Base-by-base conservation (phyloP, 2,329 filamentous ascomycete species). In the Fonsecaea erecta region DNA sequence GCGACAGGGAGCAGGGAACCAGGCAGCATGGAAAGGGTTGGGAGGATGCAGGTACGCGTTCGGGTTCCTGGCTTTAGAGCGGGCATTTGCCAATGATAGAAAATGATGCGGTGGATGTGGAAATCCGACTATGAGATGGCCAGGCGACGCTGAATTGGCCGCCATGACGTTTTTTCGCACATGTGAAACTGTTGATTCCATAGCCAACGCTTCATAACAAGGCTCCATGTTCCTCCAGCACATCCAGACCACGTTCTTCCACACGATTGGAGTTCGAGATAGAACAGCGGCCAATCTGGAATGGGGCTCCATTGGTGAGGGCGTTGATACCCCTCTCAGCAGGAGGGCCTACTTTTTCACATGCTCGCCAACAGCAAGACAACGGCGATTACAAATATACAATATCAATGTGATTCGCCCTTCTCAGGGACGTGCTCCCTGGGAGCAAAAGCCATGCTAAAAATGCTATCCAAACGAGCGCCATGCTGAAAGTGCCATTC, bases 31-130 rank as follows among this genome's bases (percentile, higher is more conserved):
- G 34, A 55, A 30, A 48, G 60, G 59, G 64, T 35, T n/a, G 18
- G 52, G 28, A 64, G 43, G 61, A 69, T 64, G 67, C 67, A 69
- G 67, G 67, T 69, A 69, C 67, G 67, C 62, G 64, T 65, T 12
- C 60, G 59, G 62, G 65, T 64, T 54, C 64, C 67, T 69, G 67
- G 57, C 56, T 63, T 51, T 60, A 60, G 34, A 28, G 52, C 52
- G 28, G 28, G 26, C 28, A 9, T 30, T 32, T 53, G 52, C 52
- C 52, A 53, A 53, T 53, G 52, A 35, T 21, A 12, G 52, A 53
- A 48, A 48, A 24, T 48, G 43, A 26, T 26, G 18, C 14, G 43
- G 43, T 48, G 43, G 43, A 24, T 11, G 18, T 48, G 43, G 43
- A n/a, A n/a, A 24, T 11, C 24, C 11, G 40, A 34, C 35, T 21